phyloP scores from a whole-genome alignment of 305 asterid species.

The Andrographis paniculata region DNA sequence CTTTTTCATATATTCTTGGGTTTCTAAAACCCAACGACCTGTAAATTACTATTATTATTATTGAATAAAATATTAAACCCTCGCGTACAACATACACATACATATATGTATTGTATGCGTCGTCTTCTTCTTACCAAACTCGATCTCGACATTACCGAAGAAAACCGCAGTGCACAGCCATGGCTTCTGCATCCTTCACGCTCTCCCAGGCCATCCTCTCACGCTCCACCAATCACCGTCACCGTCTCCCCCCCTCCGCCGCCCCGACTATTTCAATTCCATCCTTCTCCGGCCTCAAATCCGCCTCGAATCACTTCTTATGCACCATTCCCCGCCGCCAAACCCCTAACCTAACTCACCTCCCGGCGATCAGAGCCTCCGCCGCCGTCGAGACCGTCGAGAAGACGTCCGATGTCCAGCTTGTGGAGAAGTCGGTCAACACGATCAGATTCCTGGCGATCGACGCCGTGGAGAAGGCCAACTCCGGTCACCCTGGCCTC shows the following conservation, averaged over 20 bases:
- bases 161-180: constrained; percentile 24
- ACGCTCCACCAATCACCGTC: constrained; percentile 67
- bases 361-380: constrained; percentile 46
- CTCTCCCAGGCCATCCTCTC: constrained; percentile 58
- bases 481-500: constrained; percentile 71
- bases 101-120: no score
- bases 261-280: constrained; percentile 34
- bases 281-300: constrained; percentile 55
- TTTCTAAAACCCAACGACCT: no score
- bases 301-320: constrained; percentile 25
- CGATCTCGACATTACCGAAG: not conserved
- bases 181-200: constrained; percentile 91
- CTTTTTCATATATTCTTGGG: no score
- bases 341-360: constrained; percentile 24
- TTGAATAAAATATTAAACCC: no score
- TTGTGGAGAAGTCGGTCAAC: constrained; percentile 48
- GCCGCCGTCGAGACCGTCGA: constrained; percentile 61
- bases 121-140: not conserved
- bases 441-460: constrained; percentile 61
- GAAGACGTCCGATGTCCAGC: constrained; percentile 19
- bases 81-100: no score
- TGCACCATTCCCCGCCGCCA: constrained; percentile 40
- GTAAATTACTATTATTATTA: no score
- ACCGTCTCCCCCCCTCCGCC: constrained; percentile 16
- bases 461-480: constrained; percentile 78